These are phyloP conservation scores for Pythium periplocum DNA, from an alignment of 352 stramenopile species.

Conservation along the genomic window DNA sequence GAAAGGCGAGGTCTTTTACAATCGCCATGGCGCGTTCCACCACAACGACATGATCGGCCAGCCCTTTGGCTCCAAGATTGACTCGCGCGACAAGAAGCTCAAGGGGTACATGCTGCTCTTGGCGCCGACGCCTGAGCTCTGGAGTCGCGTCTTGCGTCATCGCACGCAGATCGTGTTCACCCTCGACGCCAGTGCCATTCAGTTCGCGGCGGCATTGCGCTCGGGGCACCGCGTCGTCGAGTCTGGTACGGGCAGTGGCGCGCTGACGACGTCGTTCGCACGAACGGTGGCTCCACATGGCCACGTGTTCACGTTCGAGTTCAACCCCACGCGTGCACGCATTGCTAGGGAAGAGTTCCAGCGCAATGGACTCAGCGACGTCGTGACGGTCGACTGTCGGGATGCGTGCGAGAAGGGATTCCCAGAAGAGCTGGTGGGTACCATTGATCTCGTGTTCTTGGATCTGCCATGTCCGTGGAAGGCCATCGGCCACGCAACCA, in stretches of 20 bases:
- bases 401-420: conserved; percentile 95
- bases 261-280: conserved; percentile 92
- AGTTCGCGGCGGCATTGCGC: conserved; percentile 87
- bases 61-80: conserved; percentile 77
- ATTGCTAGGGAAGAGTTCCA: conserved; percentile 93
- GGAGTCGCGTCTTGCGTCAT: conserved; percentile 88
- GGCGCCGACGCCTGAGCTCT: conserved; percentile 95
- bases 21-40: conserved; percentile 95
- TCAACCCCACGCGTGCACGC: conserved; percentile 92
- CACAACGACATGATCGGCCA: conserved; percentile 95
- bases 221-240: conserved; percentile 92
- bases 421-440: conserved; percentile 48
- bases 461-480: conserved; percentile 98
- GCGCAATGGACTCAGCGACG: conserved; percentile 84
- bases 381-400: conserved; percentile 92
- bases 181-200: conserved; percentile 91
- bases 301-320: conserved; percentile 97
- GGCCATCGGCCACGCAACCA: conserved; percentile 89
- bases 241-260: conserved; percentile 87
- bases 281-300: conserved; percentile 85
- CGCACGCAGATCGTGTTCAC: conserved; percentile 98
- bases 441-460: conserved; percentile 95
- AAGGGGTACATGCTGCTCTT: conserved; percentile 95
- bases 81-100: conserved; percentile 55
- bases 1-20: conserved; percentile 91